These are phyloP conservation scores for Suillus subalutaceus DNA, from an alignment of 768 basidiomycete genomes.

Conservation along the genomic window DNA sequence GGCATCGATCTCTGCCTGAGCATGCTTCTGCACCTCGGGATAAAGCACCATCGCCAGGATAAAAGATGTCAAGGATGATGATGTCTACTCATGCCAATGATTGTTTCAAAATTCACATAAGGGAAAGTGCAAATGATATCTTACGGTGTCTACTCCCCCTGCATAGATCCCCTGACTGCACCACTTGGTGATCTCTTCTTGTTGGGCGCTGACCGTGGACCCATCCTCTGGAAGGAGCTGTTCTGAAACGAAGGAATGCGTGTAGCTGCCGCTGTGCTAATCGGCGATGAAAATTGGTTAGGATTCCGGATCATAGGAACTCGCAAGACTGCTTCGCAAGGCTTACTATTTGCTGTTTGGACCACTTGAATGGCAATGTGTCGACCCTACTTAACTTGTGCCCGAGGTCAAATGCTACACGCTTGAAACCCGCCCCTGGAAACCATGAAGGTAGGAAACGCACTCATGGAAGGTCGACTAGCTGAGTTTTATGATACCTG, in stretches of 20 bases:
- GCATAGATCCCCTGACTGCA: slow-evolving; percentile 12
- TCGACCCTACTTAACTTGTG: slow-evolving; percentile 9
- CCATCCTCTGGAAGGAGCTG: slow-evolving; percentile 6
- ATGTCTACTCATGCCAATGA: neutral
- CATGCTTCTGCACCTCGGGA: slow-evolving; percentile 29
- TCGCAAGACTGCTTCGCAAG: too few relatives aligned
- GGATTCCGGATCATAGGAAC: neutral
- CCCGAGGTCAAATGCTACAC: slow-evolving; percentile 14
- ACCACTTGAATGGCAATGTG: slow-evolving; percentile 18
- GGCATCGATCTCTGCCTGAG: slow-evolving; percentile 28
- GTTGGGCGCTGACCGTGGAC: slow-evolving; percentile 1
- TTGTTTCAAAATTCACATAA: neutral
- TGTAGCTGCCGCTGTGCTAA: neutral
- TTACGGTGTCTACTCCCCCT: slow-evolving; percentile 32
- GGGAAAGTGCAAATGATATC: neutral
- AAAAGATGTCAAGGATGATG: slow-evolving; percentile 7
- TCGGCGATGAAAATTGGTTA: neutral
- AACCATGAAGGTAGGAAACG: slow-evolving; percentile 23
- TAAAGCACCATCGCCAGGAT: slow-evolving; percentile 33
- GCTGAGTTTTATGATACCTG: neutral
- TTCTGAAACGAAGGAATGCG: neutral
- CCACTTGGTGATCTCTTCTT: slow-evolving; percentile 23
- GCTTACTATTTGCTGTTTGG: slow-evolving; percentile 21
- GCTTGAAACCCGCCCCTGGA: slow-evolving; percentile 24
- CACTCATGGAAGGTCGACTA: neutral